Evolutionary conservation across 2,329 filamentous ascomycete species (phyloP), one percentile per base, ranked within the genome.

Genomic region (Apiospora koreana): DNA sequence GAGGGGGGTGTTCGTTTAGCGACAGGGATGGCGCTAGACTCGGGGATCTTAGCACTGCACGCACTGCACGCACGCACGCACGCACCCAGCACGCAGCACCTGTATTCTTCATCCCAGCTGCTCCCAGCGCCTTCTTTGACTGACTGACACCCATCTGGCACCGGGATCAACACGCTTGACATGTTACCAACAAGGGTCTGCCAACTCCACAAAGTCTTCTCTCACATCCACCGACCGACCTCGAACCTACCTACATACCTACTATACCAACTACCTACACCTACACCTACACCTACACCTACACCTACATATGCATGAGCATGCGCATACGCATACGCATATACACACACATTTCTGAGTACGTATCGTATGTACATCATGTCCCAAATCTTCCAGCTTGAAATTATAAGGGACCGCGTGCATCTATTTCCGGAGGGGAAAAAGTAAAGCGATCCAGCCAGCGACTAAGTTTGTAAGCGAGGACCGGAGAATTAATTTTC

Each of bases 91-190:
- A n/a, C n/a, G n/a, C n/a, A n/a, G n/a, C n/a, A n/a, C n/a, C n/a
- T n/a, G n/a, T n/a, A n/a, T 68, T 72, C 70, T 72, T 74, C 73
- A 69, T 72, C 74, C 72, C 73, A 76, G 74, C 72, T 71, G 71
- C 46, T 69, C 48, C 48, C 48, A 54, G 48, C 48, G 48, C 48
- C 16, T 54, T 28, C 48, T 54, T 54, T 16, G 48, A 58, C 50
- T 75, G 73, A 75, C 75, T 75, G 73, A 76, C 75, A 70, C 72
- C 69, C 65, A 73, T 74, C 71, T 77, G 71, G 67, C 69, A 70
- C 74, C 76, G 76, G 76, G 76, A 77, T 76, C 74, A 71, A 45
- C 72, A 74, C 66, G 45, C 67, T 48, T 71, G 73, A 73, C 74
- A 75, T 74, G 75, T 73, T 71, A 68, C 62, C 21, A 28, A 73